phyloP scores from a whole-genome alignment of 2,329 filamentous ascomycete genomes.

The Nigrograna mackinnonii region DNA sequence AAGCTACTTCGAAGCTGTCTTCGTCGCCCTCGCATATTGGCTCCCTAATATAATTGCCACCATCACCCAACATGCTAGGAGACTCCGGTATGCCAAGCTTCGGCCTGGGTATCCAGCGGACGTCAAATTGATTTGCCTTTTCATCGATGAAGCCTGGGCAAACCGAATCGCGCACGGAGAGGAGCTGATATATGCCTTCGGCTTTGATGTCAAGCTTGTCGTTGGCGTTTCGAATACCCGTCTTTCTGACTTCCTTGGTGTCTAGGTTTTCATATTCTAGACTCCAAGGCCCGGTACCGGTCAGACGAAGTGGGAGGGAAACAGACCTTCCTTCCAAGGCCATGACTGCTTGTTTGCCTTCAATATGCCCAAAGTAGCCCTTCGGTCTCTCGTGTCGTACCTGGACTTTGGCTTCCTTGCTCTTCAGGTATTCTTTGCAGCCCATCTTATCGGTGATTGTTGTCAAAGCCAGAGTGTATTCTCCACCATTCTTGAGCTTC shows the following conservation, averaged over 20 bases:
- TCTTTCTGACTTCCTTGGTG: constrained; percentile 48
- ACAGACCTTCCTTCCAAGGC: constrained; percentile 77
- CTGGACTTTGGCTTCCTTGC: constrained; percentile 81
- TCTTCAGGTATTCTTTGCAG: constrained; percentile 84
- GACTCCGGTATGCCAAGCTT: constrained; percentile 67
- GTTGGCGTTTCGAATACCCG: constrained; percentile 62
- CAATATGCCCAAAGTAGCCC: constrained; percentile 81
- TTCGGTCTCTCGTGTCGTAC: constrained; percentile 89
- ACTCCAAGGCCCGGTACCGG: constrained; percentile 83
- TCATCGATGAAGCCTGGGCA: constrained; percentile 83
- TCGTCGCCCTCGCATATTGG: constrained; percentile 95
- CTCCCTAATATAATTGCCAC: constrained; percentile 68
- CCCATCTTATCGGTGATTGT: constrained; percentile 84
- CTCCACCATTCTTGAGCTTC: constrained; percentile 76
- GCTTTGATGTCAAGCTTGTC: constrained; percentile 68
- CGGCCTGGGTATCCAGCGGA: constrained; percentile 85
- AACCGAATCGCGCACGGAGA: constrained; percentile 74
- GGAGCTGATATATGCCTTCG: constrained; percentile 78
- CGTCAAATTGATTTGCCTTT: constrained; percentile 72
- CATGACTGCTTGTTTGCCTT: constrained; percentile 74
- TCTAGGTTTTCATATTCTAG: constrained; percentile 75
- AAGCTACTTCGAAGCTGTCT: constrained; percentile 79
- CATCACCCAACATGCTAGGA: constrained; percentile 59
- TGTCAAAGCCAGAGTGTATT: constrained; percentile 84
- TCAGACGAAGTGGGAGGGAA: constrained; percentile 79